phyloP scores from a whole-genome alignment of 306 rosid species.

The Trichosanthes cucumerina region DNA sequence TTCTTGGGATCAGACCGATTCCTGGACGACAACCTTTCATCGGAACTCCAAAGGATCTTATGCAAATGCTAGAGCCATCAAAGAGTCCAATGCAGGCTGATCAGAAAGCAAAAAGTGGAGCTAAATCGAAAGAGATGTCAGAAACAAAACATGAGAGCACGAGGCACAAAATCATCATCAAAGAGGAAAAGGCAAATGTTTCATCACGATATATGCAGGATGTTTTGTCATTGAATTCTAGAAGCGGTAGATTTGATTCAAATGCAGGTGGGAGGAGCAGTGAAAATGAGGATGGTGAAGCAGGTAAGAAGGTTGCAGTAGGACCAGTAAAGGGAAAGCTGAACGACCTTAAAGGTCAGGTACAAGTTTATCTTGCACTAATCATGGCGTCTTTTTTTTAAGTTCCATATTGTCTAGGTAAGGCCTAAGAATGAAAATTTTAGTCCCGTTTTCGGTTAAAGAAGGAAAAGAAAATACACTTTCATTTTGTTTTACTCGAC shows the following conservation, averaged over 20 bases:
- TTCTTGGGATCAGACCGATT: conserved; percentile 60
- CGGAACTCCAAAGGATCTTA: conserved; percentile 84
- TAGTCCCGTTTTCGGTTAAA: not conserved
- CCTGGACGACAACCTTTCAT: conserved; percentile 73
- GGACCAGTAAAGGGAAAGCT: conserved; percentile 47
- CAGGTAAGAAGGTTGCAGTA: conserved; percentile 28
- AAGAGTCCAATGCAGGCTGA: conserved; percentile 23
- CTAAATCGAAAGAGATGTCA: conserved; percentile 22
- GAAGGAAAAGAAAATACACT: not conserved
- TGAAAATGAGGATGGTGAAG: conserved; percentile 45
- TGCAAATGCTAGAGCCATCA: conserved; percentile 77
- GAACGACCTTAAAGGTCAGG: conserved; percentile 70
- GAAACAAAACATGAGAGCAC: conserved; percentile 40
- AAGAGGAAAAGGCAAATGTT: conserved; percentile 68
- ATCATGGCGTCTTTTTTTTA: not conserved
- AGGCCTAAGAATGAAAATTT: not conserved
- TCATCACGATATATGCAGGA: conserved; percentile 91
- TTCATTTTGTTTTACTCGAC: not conserved
- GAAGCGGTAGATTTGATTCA: conserved; percentile 25
- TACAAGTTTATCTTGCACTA: conserved; percentile 25
- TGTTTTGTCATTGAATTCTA: conserved; percentile 36
- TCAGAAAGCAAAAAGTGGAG: conserved; percentile 18
- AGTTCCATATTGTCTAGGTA: not conserved
- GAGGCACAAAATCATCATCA: conserved; percentile 62
- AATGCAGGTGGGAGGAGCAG: conserved; percentile 34